A percentile compares a stretch with the other conserved stretches of the same genome.
phyloP scores from a whole-genome alignment of 441 rosid genomes.

The Metrosideros polymorpha region DNA sequence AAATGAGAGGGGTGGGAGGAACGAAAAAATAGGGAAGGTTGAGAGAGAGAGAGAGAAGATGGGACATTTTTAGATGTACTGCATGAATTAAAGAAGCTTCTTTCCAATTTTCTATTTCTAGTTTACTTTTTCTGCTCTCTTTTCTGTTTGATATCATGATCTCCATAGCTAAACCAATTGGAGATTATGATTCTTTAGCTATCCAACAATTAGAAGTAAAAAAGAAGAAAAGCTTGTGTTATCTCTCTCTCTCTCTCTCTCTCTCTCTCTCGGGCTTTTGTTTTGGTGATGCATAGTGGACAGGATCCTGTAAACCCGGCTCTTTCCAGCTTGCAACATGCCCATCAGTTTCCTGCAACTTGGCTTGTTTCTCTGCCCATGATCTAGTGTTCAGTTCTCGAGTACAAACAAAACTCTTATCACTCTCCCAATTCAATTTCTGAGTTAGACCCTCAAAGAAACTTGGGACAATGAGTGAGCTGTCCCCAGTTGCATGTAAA shows the following conservation, averaged over 20 bases:
- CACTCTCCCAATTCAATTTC: background rate
- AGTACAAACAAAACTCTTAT: constrained; percentile 14
- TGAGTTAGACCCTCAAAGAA: background rate
- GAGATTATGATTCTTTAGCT: constrained; percentile 17
- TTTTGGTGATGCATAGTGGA: constrained; percentile 28
- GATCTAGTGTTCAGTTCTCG: background rate
- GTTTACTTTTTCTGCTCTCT: constrained; percentile 3
- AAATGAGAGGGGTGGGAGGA: constrained; percentile 11
- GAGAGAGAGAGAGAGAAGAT: constrained; percentile 11
- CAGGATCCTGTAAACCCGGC: constrained; percentile 81
- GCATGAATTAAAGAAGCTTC: constrained; percentile 40
- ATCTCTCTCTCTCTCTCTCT: constrained; percentile 27
- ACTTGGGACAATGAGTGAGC: background rate
- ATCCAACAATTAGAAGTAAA: constrained; percentile 17
- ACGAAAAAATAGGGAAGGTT: background rate
- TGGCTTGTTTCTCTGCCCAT: background rate
- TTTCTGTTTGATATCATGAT: background rate
- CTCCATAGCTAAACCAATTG: background rate
- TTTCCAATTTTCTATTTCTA: constrained; percentile 21
- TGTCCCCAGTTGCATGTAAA: background rate
- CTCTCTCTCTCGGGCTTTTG: constrained; percentile 6
- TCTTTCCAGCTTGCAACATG: constrained; percentile 43
- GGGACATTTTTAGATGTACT: constrained; percentile 37
- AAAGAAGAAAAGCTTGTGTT: constrained; percentile 29
- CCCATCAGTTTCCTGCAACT: constrained; percentile 12